Evolutionary conservation across 306 rosid species (phyloP).

Genomic region (Arachis stenosperma): DNA sequence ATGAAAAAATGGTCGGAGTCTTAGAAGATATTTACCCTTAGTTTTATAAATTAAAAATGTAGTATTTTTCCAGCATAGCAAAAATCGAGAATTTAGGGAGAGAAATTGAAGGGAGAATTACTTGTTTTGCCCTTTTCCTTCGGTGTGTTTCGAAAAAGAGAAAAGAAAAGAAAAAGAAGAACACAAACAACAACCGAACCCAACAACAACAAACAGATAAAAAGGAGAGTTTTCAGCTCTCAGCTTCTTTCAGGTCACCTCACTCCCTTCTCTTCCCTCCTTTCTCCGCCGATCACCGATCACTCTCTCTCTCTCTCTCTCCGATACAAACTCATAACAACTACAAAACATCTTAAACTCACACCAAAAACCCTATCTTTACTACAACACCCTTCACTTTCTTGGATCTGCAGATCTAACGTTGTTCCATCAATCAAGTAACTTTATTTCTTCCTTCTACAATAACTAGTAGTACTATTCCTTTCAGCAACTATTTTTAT

Average conservation of each 20-base stretch:
- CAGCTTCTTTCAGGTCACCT: slow-evolving; percentile 13
- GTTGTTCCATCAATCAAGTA: slow-evolving; percentile 42
- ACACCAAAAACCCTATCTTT: slow-evolving; percentile 43
- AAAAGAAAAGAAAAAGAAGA: not conserved
- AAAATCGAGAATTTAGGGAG: no score
- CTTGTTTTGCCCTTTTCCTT: slow-evolving; percentile 28
- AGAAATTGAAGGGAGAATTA: slow-evolving; percentile 8
- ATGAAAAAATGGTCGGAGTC: no score
- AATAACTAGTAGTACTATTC: not conserved
- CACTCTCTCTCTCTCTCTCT: not conserved
- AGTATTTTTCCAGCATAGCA: no score
- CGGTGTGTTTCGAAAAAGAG: slow-evolving; percentile 37
- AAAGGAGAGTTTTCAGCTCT: slow-evolving; percentile 17
- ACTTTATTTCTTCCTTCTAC: not conserved
- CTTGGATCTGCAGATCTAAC: slow-evolving; percentile 87
- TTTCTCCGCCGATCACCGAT: slow-evolving; percentile 20
- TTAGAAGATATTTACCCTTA: no score
- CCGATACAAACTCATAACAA: not conserved
- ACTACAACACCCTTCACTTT: slow-evolving; percentile 45
- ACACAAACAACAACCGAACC: not conserved
- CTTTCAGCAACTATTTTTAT: not conserved
- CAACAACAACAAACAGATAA: not conserved
- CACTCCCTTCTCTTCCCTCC: slow-evolving; percentile 25
- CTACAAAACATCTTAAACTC: not conserved
- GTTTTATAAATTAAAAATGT: no score